A percentile compares a stretch with the other conserved stretches of the same genome.
Conservation (phyloP, 1,284 basidiomycete genomes). For the Ceratobasidium papillatum region DNA sequence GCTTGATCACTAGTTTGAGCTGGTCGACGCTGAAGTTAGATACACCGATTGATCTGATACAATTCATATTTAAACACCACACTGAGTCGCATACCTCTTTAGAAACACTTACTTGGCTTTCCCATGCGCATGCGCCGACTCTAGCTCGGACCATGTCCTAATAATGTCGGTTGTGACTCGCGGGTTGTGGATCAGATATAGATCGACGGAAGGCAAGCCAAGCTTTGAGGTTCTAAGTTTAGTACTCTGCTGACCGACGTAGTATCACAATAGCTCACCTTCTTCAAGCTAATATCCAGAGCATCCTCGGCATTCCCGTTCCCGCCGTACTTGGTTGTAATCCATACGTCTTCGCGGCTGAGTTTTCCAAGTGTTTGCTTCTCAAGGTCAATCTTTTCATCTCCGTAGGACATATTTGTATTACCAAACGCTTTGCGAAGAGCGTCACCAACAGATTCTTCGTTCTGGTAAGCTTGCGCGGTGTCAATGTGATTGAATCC, state of each 20-base stretch:
- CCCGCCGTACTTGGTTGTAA: slow-evolving; percentile 54
- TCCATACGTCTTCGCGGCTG: slow-evolving; percentile 36
- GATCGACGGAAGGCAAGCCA: slow-evolving; percentile 70
- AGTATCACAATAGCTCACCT: slow-evolving; percentile 53
- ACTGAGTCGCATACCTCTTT: neutral
- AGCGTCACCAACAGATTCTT: slow-evolving; percentile 60
- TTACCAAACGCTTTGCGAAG: slow-evolving; percentile 52
- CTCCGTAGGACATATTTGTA: neutral
- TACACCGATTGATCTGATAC: slow-evolving; percentile 73
- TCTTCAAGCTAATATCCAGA: slow-evolving; percentile 63
- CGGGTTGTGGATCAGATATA: slow-evolving; percentile 74
- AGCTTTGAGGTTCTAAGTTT: slow-evolving; percentile 56
- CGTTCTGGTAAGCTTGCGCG: slow-evolving; percentile 61
- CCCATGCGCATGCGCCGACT: slow-evolving; percentile 64
- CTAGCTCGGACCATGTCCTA: slow-evolving; percentile 69
- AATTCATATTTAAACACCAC: neutral
- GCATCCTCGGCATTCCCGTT: slow-evolving; percentile 62
- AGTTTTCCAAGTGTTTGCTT: slow-evolving; percentile 3
- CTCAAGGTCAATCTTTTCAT: slow-evolving; percentile 24
- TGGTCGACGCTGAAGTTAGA: slow-evolving; percentile 71
- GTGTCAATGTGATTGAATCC: slow-evolving; percentile 65
- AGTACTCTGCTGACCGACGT: neutral
- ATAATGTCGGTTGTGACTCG: slow-evolving; percentile 59
- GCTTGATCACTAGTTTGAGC: slow-evolving; percentile 63
- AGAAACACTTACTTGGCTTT: slow-evolving; percentile 60